Evolutionary conservation across 768 basidiomycete genomes (phyloP).

Genomic region (Termitomyces sp.): DNA sequence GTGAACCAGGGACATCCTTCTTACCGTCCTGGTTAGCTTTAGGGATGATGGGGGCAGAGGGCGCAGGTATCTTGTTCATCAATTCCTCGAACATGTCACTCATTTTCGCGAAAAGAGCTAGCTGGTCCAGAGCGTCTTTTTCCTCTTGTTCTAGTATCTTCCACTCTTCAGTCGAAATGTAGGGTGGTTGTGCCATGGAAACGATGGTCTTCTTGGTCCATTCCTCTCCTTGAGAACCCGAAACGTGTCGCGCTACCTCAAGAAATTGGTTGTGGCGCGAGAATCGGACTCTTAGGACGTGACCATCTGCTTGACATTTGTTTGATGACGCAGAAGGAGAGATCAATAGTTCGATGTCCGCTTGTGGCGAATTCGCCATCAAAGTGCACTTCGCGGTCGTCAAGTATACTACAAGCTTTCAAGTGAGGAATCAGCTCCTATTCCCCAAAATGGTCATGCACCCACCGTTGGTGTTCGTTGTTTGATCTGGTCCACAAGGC

Average conservation of each 20-base stretch:
- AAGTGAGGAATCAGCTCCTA: neutral
- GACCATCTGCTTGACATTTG: slow-evolving; percentile 7
- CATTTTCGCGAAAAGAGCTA: slow-evolving; percentile 22
- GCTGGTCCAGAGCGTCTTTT: slow-evolving; percentile 20
- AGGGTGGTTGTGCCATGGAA: slow-evolving; percentile 17
- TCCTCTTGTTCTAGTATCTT: slow-evolving; percentile 22
- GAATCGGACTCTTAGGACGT: slow-evolving; percentile 35
- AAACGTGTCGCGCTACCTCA: slow-evolving; percentile 31
- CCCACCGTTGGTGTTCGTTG: slow-evolving; percentile 50
- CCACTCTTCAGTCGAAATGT: slow-evolving; percentile 21
- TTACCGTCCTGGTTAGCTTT: neutral
- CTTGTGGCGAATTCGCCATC: slow-evolving; percentile 48
- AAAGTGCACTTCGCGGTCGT: slow-evolving; percentile 39
- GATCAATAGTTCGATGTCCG: slow-evolving; percentile 44
- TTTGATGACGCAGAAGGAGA: slow-evolving; percentile 8
- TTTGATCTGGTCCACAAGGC: slow-evolving; percentile 45
- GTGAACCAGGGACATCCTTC: neutral
- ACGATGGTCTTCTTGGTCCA: slow-evolving; percentile 35
- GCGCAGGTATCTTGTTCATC: neutral
- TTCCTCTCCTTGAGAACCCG: slow-evolving; percentile 29
- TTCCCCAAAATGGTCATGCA: neutral
- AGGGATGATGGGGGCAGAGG: neutral
- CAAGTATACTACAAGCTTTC: slow-evolving; percentile 40
- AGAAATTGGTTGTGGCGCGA: slow-evolving; percentile 28
- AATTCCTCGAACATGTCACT: slow-evolving; percentile 19